A percentile compares a stretch with the other conserved stretches of the same genome.
phyloP scores from a whole-genome alignment of 78 protist genomes.

The Mantamonas sphyraenae region DNA sequence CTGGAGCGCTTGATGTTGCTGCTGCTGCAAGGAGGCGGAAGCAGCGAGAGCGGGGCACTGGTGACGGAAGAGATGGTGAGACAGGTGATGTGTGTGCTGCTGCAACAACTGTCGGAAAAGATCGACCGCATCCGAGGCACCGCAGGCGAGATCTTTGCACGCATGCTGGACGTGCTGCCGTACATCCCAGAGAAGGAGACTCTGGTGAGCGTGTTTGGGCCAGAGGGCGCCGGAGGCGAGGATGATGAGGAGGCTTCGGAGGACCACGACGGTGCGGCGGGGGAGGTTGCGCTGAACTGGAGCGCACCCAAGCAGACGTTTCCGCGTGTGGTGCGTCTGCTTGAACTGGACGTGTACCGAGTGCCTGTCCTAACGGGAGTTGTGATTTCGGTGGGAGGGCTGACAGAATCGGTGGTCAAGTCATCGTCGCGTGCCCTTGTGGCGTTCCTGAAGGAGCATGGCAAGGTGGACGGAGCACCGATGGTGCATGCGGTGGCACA shows the following conservation, averaged over 20 bases:
- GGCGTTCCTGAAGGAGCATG: background rate
- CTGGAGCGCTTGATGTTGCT: background rate
- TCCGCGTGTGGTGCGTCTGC: conserved; percentile 6
- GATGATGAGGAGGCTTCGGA: background rate
- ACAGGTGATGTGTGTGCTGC: background rate
- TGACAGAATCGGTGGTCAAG: conserved; percentile 16
- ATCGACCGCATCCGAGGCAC: conserved; percentile 18
- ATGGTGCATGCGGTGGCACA: too few relatives aligned
- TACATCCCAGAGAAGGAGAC: background rate
- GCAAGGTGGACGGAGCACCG: too few relatives aligned
- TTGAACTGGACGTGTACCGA: background rate
- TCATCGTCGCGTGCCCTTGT: background rate
- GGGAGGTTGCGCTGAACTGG: background rate
- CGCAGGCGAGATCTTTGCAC: background rate
- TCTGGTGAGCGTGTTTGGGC: background rate
- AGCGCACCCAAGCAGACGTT: background rate
- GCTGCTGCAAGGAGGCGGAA: too few relatives aligned
- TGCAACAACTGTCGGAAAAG: conserved; percentile 11
- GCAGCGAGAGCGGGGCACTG: background rate
- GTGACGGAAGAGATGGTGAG: background rate
- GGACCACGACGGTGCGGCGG: background rate
- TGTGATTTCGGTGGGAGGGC: conserved; percentile 22
- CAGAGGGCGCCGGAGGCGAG: background rate
- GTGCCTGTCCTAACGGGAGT: conserved; percentile 12
- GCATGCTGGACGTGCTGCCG: background rate